Base-by-base conservation (phyloP, 2,329 filamentous ascomycete species). In the Penicillium nordicum region DNA sequence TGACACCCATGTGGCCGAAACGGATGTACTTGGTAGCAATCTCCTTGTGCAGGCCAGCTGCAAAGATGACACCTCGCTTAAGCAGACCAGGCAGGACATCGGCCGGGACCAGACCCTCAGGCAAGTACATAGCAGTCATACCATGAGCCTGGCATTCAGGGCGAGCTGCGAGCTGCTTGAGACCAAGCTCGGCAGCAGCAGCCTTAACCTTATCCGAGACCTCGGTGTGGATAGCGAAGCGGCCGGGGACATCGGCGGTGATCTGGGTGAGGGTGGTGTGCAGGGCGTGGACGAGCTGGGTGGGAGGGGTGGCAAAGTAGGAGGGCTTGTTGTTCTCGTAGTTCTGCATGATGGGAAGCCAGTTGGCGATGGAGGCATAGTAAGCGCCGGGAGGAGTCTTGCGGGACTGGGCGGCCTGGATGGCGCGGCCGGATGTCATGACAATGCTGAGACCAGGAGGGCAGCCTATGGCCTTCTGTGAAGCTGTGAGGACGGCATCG, bases 281-380 rank as follows among this genome's bases (percentile, higher is more conserved):
- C 36, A 99, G 84, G 46, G 94, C 94, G 76, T 89, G 93, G 65
- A 99, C 82, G 49, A 99, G 85, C 77, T 99, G 94, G 14, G 94
- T 94, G 5, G 92, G 92, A 0, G 94, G 94, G 1, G 94, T 99
- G 37, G 94, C 94, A 71, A 99, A 99, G 81, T 99, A 99, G 2
- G 92, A 96, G 37, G 94, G 86, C 80, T 97, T 99, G 81, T 92
- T 91, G 62, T 91, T 90, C 79, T 99, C 94, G 77, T 99, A 99
- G 79, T 97, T 97, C 79, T 94, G 87, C 93, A 99, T 97, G 76
- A 99, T 94, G 45, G 93, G 93, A 55, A 92, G 80, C 94, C 94
- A 99, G 78, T 97, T 97, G 82, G 92, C 92, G 82, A 97, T 90
- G 12, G 90, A 96, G 53, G 90, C 92, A 76, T 97, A 99, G 83